Base-by-base conservation (phyloP, 208 protist genomes). In the Wallacemonas sp. region DNA sequence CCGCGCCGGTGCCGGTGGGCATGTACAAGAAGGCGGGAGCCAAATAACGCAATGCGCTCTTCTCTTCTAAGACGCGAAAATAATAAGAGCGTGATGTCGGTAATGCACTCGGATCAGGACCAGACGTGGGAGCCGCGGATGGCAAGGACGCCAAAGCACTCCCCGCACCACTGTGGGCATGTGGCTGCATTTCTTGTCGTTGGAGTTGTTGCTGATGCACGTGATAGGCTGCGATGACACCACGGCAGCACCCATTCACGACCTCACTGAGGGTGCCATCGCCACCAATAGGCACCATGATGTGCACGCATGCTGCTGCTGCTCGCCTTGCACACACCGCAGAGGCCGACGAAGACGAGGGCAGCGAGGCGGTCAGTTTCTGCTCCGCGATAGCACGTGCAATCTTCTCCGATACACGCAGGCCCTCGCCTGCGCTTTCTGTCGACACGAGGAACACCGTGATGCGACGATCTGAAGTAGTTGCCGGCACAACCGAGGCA, bases 231-330 rank as follows among this genome's bases (percentile, higher is more conserved):
- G 49, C 41, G 4, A 94, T 68, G 30, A 77, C 81, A 0, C 84
- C 89, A 28, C 66, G 58, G 55, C 85, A 93, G 22, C 90, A 34
- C 4, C 89, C 89, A 45, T 95, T 88, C 2, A 90, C 79, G 3
- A 80, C 86, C 26, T 95, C 89, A 69, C 81, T 89, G 22, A 95
- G 70, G 4, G 85, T 91, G 17, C 89, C 89, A 46, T 95, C 89
- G 30, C 89, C 89, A 42, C 89, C 89, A 26, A 93, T 70, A 9
- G 77, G 39, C 11, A 82, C 70, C 30, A 95, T 65, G 3, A 95
- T 19, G 65, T 86, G 71, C 38, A 62, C 39, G 4, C 30, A 24
- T n/a, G n/a, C n/a, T n/a, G 22, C 46, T 8, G 5, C 8, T 11
- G 2, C 11, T 11, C 56, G 38, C 21, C 56, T 0, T 6, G 15